Base-by-base conservation (phyloP, 257 asterid species). In the Capsicum pubescens region DNA sequence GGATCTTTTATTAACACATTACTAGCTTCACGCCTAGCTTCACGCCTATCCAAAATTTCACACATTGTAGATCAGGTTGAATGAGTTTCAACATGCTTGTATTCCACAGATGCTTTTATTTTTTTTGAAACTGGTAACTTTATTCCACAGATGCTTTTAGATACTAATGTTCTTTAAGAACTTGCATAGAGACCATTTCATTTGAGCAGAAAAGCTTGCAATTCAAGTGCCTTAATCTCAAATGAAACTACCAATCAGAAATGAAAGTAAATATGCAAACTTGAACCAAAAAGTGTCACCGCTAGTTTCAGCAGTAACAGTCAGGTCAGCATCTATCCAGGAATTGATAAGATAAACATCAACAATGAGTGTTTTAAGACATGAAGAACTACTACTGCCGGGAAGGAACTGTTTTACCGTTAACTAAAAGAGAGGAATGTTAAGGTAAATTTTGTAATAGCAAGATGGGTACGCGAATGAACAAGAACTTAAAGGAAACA, bases 171-270 rank as follows among this genome's bases (percentile, higher is more conserved):
- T 54, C 48, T 54, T 26, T 77, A 54, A 15, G 50, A 77, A 64
- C 32, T 77, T 54, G 82, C 64, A 77, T 15, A 74, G 82, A 36
- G 46, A 77, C 82, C 82, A 52, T 77, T 54, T 54, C 64, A 21
- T 4, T 26, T 32, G 64, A 54, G 64, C 82, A 54, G 81, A 50
- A 50, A 54, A 26, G 12, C 26, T 52, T 77, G 50, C 19, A 77
- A 52, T 26, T 77, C 64, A 26, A 15, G 36, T 39, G 48, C 50
- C 50, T 54, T 77, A 26, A 76, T 77, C 26, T 54, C 82, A 54
- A 32, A 77, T 26, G 64, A 54, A 54, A 77, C 82, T 54, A 77
- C 50, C 50, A 76, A 13, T 76, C 63, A 76, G 63, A 76, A 76
- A 11, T 50, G 21, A 14, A 76, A 52, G 61, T 76, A 12, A 21